These are phyloP conservation scores for Vigna angularis DNA, from an alignment of 306 rosid species.

Conservation along the genomic window DNA sequence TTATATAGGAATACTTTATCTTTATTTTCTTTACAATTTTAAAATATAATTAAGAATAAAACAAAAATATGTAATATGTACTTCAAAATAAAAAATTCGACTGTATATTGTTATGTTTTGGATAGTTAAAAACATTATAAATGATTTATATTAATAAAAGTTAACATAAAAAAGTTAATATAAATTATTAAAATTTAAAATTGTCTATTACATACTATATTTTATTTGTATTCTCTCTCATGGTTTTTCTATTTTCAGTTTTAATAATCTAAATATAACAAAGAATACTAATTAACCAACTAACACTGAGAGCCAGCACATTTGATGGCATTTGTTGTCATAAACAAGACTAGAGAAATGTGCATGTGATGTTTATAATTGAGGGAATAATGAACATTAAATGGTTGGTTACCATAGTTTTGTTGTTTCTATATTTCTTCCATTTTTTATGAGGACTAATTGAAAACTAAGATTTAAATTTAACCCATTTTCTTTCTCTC, in stretches of 20 bases:
- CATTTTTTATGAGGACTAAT: not conserved
- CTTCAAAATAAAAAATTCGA: too few relatives aligned
- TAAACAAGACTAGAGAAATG: not conserved
- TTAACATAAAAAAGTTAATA: not conserved
- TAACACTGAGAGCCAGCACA: not conserved
- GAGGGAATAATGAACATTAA: not conserved
- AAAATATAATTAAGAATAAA: too few relatives aligned
- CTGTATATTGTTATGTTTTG: too few relatives aligned
- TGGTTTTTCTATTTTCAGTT: not conserved
- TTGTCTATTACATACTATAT: not conserved
- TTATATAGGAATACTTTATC: too few relatives aligned
- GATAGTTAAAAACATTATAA: not conserved
- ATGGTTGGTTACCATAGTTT: not conserved
- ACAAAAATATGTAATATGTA: too few relatives aligned
- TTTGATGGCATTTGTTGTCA: conserved; percentile 10
- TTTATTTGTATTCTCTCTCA: not conserved
- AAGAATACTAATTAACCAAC: not conserved
- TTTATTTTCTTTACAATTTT: too few relatives aligned
- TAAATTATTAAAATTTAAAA: too few relatives aligned
- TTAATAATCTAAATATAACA: not conserved
- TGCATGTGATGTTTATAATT: conserved; percentile 3
- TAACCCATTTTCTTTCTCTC: not conserved
- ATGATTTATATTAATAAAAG: not conserved
- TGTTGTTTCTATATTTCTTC: not conserved
- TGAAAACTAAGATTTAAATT: not conserved